These are phyloP conservation scores for Candida hungchunana DNA, from an alignment of 805 yeast genomes.

Conservation along the genomic window DNA sequence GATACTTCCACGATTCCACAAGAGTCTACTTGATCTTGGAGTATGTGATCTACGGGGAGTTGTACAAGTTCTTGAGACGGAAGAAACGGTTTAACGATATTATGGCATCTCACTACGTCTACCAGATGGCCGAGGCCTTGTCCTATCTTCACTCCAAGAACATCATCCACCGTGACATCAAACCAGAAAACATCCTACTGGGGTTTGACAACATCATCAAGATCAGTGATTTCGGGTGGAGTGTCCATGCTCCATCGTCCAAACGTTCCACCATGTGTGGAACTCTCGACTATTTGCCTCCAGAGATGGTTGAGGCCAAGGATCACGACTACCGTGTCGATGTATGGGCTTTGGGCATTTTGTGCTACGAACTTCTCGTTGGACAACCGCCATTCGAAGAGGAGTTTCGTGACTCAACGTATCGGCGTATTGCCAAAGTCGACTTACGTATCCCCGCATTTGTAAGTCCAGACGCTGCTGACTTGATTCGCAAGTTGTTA, in stretches of 20 bases:
- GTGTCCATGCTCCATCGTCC: constrained; percentile 58
- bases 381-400: constrained; percentile 95
- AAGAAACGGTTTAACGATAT: constrained; percentile 67
- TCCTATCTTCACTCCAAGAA: constrained; percentile 71
- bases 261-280: constrained; percentile 87
- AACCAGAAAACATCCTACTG: constrained; percentile 86
- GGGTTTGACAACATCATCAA: constrained; percentile 75
- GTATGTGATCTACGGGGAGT: constrained; percentile 80
- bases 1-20: constrained; percentile 77
- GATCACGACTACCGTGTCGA: constrained; percentile 80
- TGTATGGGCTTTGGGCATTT: constrained; percentile 88
- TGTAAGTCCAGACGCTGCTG: constrained; percentile 71
- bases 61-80: constrained; percentile 68
- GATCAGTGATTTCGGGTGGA: constrained; percentile 95
- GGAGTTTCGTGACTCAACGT: constrained; percentile 69
- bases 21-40: constrained; percentile 84
- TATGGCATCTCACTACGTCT: constrained; percentile 72
- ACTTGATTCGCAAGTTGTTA: constrained; percentile 60
- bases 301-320: constrained; percentile 86
- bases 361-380: constrained; percentile 79
- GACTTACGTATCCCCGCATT: constrained; percentile 70
- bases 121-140: constrained; percentile 79
- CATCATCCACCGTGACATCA: constrained; percentile 87
- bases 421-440: constrained; percentile 71
- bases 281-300: constrained; percentile 89